Percentiles rank a stretch among this genome's conserved stretches.
Conservation (phyloP, 1,284 basidiomycete genomes). For the Irpex sp. region DNA sequence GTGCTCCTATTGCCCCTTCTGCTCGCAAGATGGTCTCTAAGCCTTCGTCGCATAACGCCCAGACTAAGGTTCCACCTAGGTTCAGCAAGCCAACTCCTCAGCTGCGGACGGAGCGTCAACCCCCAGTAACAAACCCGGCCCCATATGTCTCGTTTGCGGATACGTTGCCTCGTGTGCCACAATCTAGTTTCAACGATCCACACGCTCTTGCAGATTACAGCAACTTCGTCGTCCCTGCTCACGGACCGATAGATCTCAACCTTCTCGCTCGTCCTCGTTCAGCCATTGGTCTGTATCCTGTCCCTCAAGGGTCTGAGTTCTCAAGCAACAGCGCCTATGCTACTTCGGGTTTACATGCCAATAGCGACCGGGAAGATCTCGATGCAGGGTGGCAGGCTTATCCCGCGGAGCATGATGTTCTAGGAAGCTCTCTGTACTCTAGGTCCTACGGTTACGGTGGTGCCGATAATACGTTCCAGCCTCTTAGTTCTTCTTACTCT, state of each 20-base stretch:
- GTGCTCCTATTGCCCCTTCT: constrained; percentile 1
- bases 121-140: background rate
- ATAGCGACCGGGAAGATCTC: constrained; percentile 15
- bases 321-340: background rate
- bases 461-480: constrained; percentile 4
- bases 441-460: constrained; percentile 1
- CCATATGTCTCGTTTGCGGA: background rate
- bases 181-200: background rate
- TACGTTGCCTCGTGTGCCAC: background rate
- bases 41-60: background rate
- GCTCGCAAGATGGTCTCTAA: constrained; percentile 4
- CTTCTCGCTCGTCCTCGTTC: constrained; percentile 12
- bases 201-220: background rate
- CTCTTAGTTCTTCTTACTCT: constrained; percentile 6
- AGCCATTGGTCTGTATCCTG: background rate
- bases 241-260: constrained; percentile 21
- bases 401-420: constrained; percentile 17
- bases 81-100: constrained; percentile 1
- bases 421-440: constrained; percentile 11
- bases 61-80: constrained; percentile 9
- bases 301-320: background rate
- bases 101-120: background rate
- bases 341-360: constrained; percentile 10
- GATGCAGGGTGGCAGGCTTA: constrained; percentile 19
- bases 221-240: constrained; percentile 13